Base-by-base conservation (phyloP, 805 yeast genomes). In the Peterozyma toletana region DNA sequence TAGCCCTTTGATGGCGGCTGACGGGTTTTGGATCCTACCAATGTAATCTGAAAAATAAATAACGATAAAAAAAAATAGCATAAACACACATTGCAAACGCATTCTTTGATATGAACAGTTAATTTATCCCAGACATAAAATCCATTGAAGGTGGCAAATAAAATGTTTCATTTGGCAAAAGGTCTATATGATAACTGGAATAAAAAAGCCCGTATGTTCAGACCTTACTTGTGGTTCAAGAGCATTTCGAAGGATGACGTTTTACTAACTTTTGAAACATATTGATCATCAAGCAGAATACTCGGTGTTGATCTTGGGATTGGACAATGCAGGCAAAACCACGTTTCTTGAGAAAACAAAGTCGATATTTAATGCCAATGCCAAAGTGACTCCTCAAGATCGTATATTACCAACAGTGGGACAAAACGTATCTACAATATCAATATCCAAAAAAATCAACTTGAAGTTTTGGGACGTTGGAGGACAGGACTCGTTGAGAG, bases 281-380 rank as follows among this genome's bases (percentile, higher is more conserved):
- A 29, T 2, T 18, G 15, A 13, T 31, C 5, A 13, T 31, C 14
- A 16, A n/a, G 18, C 30, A 68, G 87, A 83, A 60, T 86, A 86
- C 57, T 78, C 89, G 1, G 75, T 86, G 3, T 71, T 91, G 39
- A 86, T 91, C 33, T 68, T 91, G 17, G 99, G 99, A 15, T 73
- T 91, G 29, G 97, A 91, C 62, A 90, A 91, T 67, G 96, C 98
- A 0, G 99, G 99, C 1, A 91, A 91, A 60, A 93, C 98, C 11
- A 85, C 91, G 0, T 73, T 83, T 46, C 58, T 83, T 18, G 93
- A 84, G 58, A 75, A 80, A 50, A 63, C 83, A 33, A 85, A 85
- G 55, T 68, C 71, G 37, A 60, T 71, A 38, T 81, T 74, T 53
- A 66, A 70, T 30, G 62, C 71, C 40, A 68, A 64, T 37, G 68